phyloP scores from a whole-genome alignment of 257 asterid genomes.

The Lycium barbarum region DNA sequence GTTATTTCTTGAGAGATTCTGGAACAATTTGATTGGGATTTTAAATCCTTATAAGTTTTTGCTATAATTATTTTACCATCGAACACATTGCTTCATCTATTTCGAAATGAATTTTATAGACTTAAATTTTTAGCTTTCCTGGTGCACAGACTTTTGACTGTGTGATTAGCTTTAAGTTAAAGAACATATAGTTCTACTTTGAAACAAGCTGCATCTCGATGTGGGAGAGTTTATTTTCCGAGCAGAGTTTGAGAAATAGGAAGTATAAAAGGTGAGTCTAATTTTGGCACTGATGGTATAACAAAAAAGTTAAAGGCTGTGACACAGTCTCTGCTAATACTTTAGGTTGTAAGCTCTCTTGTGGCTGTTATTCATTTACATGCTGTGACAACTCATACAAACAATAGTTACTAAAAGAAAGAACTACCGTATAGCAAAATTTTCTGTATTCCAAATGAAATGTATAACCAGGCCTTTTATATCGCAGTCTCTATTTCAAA shows the following conservation, averaged over 20 bases:
- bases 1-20: neutral
- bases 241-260: neutral
- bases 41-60: neutral
- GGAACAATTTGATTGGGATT: neutral
- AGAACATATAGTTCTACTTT: neutral
- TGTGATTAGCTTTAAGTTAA: neutral
- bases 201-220: neutral
- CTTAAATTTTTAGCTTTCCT: neutral
- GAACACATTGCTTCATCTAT: neutral
- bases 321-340: neutral
- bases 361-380: neutral
- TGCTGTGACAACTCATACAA: neutral
- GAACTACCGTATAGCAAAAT: neutral
- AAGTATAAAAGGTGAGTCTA: constrained; percentile 2
- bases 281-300: neutral
- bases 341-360: constrained; percentile 5
- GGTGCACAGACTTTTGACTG: neutral
- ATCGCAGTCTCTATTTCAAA: neutral
- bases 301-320: neutral
- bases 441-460: constrained; percentile 7
- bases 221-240: neutral
- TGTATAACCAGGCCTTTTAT: neutral
- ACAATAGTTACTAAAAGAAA: neutral
- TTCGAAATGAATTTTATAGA: neutral
- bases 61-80: neutral